Evolutionary conservation across 2,329 filamentous ascomycete genomes (phyloP), one percentile per base, ranked within the genome.

Genomic region (Colletotrichum shisoi): DNA sequence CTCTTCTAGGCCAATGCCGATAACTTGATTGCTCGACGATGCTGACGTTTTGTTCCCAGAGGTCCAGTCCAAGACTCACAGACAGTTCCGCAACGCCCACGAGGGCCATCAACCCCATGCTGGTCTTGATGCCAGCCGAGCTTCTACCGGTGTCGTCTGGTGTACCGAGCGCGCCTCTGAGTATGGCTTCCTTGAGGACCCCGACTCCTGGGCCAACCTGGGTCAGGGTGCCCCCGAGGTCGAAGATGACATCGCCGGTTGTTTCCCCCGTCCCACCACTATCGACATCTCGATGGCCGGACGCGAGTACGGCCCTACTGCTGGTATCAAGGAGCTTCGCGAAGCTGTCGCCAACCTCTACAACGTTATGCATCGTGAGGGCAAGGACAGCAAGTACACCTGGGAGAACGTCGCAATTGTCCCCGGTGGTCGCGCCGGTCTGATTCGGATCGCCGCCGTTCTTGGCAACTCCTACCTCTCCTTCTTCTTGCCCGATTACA

Each of bases 351-450:
- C 94, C 65, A 88, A 89, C 67, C 85, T 98, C 69, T 98, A 98
- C 85, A 98, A 98, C 75, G 91, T 90, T 77, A 91, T 94, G 78
- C 94, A 97, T 75, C 89, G 94, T 71, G 82, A 94, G 80, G 93
- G 91, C 75, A 96, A 95, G 82, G 85, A 88, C 12, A 94, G 91
- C 79, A 85, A 96, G 80, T 98, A 98, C 78, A 96, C 92, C 6
- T 97, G 92, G 91, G 94, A 98, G 83, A 98, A 98, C 78, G 94
- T 97, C 19, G 94, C 92, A 77, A 96, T 98, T 76, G 94, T 98
- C 3, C 94, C 94, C 52, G 94, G 94, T 78, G 94, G 94, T 45
- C 88, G 94, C 73, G 94, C 94, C 40, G 94, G 94, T 56, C 82
- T 98, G 79, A 97, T 97, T 77, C 88, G 94, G 73, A 97, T 98